Evolutionary conservation across 2,329 filamentous ascomycete genomes (phyloP).

Genomic region (Scopulariopsis brevicaulis): DNA sequence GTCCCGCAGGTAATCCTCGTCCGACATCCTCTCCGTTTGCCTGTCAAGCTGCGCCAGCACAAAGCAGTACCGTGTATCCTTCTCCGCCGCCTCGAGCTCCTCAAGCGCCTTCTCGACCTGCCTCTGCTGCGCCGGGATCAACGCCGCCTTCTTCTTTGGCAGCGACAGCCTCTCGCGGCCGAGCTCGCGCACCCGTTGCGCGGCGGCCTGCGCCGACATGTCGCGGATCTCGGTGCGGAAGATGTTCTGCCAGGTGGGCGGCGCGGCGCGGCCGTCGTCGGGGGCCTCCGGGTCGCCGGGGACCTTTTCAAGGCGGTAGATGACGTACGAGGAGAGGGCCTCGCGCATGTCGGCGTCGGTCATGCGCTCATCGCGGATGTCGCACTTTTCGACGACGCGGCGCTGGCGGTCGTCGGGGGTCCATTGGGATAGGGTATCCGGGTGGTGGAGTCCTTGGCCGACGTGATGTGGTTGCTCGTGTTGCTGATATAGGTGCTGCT

Average conservation of each 20-base stretch:
- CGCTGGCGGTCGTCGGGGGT: constrained; percentile 9
- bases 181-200: constrained; percentile 23
- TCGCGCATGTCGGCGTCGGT: constrained; percentile 26
- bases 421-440: neutral
- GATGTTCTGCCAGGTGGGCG: constrained; percentile 28
- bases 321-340: constrained; percentile 24
- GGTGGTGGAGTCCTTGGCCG: neutral
- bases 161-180: constrained; percentile 17
- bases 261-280: constrained; percentile 19
- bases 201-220: constrained; percentile 24
- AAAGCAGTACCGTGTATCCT: constrained; percentile 25
- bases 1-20: constrained; percentile 6
- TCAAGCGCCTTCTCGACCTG: constrained; percentile 29
- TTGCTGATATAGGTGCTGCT: neutral
- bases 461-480: neutral
- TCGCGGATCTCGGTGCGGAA: constrained; percentile 19
- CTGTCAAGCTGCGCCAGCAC: constrained; percentile 32
- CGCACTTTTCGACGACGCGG: constrained; percentile 14
- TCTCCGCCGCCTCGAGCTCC: constrained; percentile 20
- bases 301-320: constrained; percentile 29
- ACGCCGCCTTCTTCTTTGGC: constrained; percentile 23
- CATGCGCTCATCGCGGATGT: constrained; percentile 23
- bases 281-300: constrained; percentile 19
- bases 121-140: constrained; percentile 22
- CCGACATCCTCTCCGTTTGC: constrained; percentile 17